phyloP scores from a whole-genome alignment of 2,329 filamentous ascomycete species.

The Tolypocladium tundrense region DNA sequence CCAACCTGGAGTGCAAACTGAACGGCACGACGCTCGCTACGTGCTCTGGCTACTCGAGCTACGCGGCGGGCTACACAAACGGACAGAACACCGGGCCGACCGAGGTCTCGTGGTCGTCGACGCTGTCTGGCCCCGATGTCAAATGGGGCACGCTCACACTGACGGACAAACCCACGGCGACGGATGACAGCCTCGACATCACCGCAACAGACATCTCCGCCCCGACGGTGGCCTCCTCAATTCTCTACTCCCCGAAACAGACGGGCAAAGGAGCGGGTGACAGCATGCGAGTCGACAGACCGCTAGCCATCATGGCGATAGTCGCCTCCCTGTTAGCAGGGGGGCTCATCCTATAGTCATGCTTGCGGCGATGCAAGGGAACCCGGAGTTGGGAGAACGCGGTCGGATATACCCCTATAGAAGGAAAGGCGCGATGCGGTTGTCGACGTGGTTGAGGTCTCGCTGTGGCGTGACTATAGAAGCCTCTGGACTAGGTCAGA shows the following conservation, averaged over 20 bases:
- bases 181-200: constrained; percentile 15
- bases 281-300: background rate
- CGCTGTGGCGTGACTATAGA: background rate
- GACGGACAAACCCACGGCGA: constrained; percentile 22
- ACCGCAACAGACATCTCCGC: constrained; percentile 9
- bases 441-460: background rate
- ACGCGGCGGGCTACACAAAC: constrained; percentile 25
- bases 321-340: background rate
- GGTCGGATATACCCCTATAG: background rate
- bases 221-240: constrained; percentile 6
- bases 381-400: background rate
- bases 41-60: constrained; percentile 38
- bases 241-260: constrained; percentile 2
- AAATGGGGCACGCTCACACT: constrained; percentile 35
- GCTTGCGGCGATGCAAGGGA: background rate
- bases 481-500: background rate
- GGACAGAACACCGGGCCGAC: constrained; percentile 30
- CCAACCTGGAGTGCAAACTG: constrained; percentile 31
- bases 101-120: constrained; percentile 33
- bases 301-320: background rate
- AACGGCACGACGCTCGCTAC: constrained; percentile 31
- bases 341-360: background rate
- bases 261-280: background rate
- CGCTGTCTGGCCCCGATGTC: constrained; percentile 29
- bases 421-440: background rate